A percentile compares a stretch with the other conserved stretches of the same genome.
Conservation (phyloP, 139 green algal species). For the Ettlia oleoabundans region DNA sequence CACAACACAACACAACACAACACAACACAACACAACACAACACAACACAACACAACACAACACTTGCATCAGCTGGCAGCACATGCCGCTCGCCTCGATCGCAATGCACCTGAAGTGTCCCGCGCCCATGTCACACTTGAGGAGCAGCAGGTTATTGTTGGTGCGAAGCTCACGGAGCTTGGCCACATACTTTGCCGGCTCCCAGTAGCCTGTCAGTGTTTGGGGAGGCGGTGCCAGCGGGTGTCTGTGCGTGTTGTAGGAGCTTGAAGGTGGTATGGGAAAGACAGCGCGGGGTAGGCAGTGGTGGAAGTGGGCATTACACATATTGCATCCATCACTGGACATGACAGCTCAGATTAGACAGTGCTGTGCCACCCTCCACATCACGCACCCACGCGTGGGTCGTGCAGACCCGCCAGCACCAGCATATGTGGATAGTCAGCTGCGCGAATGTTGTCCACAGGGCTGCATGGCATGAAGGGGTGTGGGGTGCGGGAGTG, state of each 20-base stretch:
- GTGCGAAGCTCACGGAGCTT: conserved; percentile 62
- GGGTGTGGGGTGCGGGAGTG: not conserved
- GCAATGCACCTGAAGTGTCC: conserved; percentile 80
- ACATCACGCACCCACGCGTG: conserved; percentile 60
- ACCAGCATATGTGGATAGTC: conserved; percentile 90
- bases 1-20: no score
- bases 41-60: no score
- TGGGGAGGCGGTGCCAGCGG: no score
- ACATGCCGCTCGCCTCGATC: not conserved
- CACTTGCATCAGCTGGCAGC: not conserved
- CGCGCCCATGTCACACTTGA: conserved; percentile 73
- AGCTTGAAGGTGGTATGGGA: no score
- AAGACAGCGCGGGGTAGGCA: no score
- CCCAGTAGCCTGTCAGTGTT: conserved; percentile 54
- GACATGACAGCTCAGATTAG: no score
- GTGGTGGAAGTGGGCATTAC: no score
- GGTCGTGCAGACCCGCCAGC: conserved; percentile 86
- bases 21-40: no score
- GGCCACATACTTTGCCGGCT: conserved; percentile 87
- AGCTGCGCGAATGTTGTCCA: conserved; percentile 82
- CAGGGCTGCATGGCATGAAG: conserved; percentile 48
- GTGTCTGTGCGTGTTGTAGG: no score
- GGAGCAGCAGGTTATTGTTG: conserved; percentile 46
- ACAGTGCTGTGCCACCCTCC: not conserved
- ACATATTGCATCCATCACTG: no score